Conservation (phyloP, 352 stramenopile species). For the Phytophthora parvispora region DNA sequence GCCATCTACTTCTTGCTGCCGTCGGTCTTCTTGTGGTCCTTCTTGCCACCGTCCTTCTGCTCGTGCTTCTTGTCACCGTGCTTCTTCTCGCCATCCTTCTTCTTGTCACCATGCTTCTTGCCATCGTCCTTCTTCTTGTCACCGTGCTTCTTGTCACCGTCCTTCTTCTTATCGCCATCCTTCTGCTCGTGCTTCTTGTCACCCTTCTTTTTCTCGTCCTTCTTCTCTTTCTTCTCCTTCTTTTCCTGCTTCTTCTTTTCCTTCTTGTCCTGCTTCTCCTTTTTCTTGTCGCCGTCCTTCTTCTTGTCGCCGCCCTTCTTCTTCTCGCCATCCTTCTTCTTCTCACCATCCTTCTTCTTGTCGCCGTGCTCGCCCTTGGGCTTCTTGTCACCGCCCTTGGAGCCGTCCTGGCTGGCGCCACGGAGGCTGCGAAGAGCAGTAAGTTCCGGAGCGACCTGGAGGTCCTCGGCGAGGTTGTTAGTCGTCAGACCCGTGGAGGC, state of each 20-base stretch:
- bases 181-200: neutral
- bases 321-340: constrained; percentile 5
- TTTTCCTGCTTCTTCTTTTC: neutral
- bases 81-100: neutral
- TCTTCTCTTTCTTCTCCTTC: no score
- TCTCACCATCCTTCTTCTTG: constrained; percentile 3
- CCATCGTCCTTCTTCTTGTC: neutral
- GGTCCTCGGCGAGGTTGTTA: constrained; percentile 8
- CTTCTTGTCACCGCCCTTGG: constrained; percentile 5
- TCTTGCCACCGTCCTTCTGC: neutral
- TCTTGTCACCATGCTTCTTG: no score
- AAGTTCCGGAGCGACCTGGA: constrained; percentile 10
- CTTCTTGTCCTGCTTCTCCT: neutral
- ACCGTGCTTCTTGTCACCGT: neutral
- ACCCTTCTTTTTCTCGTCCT: neutral
- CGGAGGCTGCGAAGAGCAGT: constrained; percentile 5
- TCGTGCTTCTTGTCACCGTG: neutral
- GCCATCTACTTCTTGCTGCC: neutral
- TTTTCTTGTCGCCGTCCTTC: neutral
- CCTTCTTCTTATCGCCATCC: neutral
- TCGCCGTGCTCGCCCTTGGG: neutral
- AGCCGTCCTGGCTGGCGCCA: constrained; percentile 5
- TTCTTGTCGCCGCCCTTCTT: neutral
- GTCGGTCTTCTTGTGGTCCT: neutral
- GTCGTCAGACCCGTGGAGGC: constrained; percentile 5